Conservation (phyloP, 192 early-diverging fungal species). For the Gryganskiella cystojenkinii region DNA sequence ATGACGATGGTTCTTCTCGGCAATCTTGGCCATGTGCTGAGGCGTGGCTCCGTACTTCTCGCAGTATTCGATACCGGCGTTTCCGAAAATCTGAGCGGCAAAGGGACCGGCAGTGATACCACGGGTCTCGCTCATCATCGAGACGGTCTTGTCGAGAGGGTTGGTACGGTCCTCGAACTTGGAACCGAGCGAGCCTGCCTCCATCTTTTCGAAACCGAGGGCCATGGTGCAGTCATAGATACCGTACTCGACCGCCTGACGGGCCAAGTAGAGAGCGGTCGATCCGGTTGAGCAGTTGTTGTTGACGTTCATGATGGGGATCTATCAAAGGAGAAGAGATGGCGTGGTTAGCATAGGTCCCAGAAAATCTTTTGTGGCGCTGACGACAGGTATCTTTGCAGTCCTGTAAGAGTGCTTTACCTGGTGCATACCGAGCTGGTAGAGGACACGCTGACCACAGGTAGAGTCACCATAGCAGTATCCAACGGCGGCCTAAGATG, state of each 20-base stretch:
- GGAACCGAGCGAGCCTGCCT: constrained; percentile 59
- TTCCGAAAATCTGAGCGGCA: constrained; percentile 78
- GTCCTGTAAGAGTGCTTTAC: constrained; percentile 16
- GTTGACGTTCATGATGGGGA: constrained; percentile 72
- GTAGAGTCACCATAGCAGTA: constrained; percentile 74
- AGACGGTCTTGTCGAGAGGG: constrained; percentile 70
- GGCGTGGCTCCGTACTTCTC: constrained; percentile 70
- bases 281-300: constrained; percentile 85
- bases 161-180: constrained; percentile 69
- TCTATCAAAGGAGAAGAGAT: constrained; percentile 12
- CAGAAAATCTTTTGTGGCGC: background rate
- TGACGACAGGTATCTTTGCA: background rate
- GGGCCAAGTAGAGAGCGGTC: constrained; percentile 73
- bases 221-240: constrained; percentile 76
- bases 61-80: constrained; percentile 76
- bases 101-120: constrained; percentile 66
- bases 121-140: constrained; percentile 66
- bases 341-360: background rate
- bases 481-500: constrained; percentile 52
- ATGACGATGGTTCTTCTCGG: constrained; percentile 80
- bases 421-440: constrained; percentile 81
- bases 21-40: constrained; percentile 73
- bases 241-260: constrained; percentile 69
- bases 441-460: constrained; percentile 75
- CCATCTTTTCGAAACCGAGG: constrained; percentile 82